phyloP scores from a whole-genome alignment of 805 yeast genomes.

The Teunomyces tritomae region DNA sequence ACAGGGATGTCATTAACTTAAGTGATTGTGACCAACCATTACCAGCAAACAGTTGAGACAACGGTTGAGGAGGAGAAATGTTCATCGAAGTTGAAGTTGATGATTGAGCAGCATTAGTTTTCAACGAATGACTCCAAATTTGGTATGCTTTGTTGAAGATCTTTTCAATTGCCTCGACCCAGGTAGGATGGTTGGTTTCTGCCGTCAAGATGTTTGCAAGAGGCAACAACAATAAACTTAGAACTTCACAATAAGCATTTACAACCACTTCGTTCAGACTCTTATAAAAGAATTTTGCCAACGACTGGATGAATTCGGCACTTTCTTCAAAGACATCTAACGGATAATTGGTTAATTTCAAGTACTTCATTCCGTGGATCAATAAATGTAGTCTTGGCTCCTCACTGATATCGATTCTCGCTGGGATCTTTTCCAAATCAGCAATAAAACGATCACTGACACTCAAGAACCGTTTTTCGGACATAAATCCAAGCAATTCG shows the following conservation, averaged over 20 bases:
- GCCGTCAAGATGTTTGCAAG: slow-evolving; percentile 85
- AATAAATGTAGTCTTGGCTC: slow-evolving; percentile 66
- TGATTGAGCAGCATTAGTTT: not conserved
- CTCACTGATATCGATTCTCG: slow-evolving; percentile 28
- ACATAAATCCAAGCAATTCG: slow-evolving; percentile 85
- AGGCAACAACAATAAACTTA: slow-evolving; percentile 72
- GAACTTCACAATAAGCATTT: slow-evolving; percentile 81
- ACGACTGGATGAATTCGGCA: slow-evolving; percentile 82
- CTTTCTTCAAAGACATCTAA: slow-evolving; percentile 88
- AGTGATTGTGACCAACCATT: slow-evolving; percentile 66
- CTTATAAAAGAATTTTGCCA: slow-evolving; percentile 75
- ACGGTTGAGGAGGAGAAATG: not conserved
- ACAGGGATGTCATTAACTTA: slow-evolving; percentile 64
- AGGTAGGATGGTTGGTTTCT: slow-evolving; percentile 92
- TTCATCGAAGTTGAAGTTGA: not conserved
- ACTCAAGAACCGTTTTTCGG: slow-evolving; percentile 74
- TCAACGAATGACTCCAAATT: slow-evolving; percentile 42
- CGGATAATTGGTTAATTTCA: slow-evolving; percentile 78
- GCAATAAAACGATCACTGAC: slow-evolving; percentile 94
- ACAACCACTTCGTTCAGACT: slow-evolving; percentile 65
- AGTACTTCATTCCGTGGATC: slow-evolving; percentile 88
- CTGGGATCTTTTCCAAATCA: slow-evolving; percentile 80
- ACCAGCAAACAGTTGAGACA: slow-evolving; percentile 1
- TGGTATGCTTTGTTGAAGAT: slow-evolving; percentile 52
- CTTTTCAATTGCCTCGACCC: slow-evolving; percentile 77